Conservation (phyloP, 139 green algal species). For the Tetraselmis striata region DNA sequence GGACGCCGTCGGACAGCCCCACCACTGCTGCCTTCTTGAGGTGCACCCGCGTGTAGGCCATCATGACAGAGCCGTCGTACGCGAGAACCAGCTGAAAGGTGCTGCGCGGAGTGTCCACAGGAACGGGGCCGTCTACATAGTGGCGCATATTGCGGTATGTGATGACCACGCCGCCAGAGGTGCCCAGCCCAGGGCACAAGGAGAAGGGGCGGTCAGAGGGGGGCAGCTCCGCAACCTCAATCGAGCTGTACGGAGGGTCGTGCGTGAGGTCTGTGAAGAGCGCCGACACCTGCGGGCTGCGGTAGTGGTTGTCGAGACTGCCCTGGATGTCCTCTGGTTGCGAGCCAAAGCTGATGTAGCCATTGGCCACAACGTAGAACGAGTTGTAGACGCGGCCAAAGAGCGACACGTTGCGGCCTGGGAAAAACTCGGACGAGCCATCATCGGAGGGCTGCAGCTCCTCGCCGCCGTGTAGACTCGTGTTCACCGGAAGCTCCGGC, state of each 20-base stretch:
- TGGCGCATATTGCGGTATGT: not conserved
- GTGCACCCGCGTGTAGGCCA: not conserved
- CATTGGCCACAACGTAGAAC: not conserved
- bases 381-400: not conserved
- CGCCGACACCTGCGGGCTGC: not conserved
- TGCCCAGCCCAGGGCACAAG: not conserved
- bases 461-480: not conserved
- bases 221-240: not conserved
- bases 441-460: not conserved
- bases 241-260: not conserved
- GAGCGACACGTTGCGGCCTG: not conserved
- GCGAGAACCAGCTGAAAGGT: not conserved
- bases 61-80: not conserved
- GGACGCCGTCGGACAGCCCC: not conserved
- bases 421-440: not conserved
- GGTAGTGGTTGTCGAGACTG: not conserved
- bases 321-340: no score
- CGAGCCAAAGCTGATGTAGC: not conserved
- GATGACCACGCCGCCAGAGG: not conserved
- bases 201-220: not conserved
- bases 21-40: not conserved
- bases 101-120: no score
- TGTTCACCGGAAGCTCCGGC: not conserved
- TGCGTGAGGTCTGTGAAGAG: not conserved
- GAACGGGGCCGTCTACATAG: not conserved